Evolutionary conservation across 2,329 filamentous ascomycete genomes (phyloP).

Genomic region (Ophiostoma sp.): DNA sequence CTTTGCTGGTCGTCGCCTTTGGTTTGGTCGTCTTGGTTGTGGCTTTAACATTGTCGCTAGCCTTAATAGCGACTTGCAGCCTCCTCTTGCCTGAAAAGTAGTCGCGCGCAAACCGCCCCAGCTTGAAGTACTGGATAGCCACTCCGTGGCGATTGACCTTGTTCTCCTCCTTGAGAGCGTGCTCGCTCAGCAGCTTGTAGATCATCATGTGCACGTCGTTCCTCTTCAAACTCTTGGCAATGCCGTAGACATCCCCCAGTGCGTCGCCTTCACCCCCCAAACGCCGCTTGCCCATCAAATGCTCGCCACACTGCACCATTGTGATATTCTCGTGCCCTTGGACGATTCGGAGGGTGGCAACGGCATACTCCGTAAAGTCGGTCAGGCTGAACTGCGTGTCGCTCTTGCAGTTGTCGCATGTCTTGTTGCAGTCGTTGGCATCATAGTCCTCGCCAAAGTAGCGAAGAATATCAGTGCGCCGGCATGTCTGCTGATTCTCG

Average conservation of each 20-base stretch:
- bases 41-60: constrained; percentile 28
- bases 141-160: constrained; percentile 60
- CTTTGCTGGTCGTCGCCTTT: background rate
- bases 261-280: constrained; percentile 49
- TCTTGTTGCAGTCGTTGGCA: constrained; percentile 61
- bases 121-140: constrained; percentile 65
- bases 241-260: constrained; percentile 55
- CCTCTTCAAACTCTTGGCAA: constrained; percentile 63
- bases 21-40: constrained; percentile 11
- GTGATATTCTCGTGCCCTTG: constrained; percentile 58
- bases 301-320: constrained; percentile 73
- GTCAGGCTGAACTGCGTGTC: constrained; percentile 61
- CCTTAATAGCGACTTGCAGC: constrained; percentile 41
- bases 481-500: constrained; percentile 82
- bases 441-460: constrained; percentile 90
- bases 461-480: constrained; percentile 78
- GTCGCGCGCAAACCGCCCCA: constrained; percentile 39
- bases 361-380: constrained; percentile 73
- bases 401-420: constrained; percentile 86
- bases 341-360: constrained; percentile 65
- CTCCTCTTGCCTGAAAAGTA: constrained; percentile 45
- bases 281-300: constrained; percentile 66
- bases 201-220: constrained; percentile 82
- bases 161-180: constrained; percentile 67
- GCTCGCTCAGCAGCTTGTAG: constrained; percentile 66